Conservation (phyloP, 495 filamentous ascomycete genomes). For the Penicillium fimorum region DNA sequence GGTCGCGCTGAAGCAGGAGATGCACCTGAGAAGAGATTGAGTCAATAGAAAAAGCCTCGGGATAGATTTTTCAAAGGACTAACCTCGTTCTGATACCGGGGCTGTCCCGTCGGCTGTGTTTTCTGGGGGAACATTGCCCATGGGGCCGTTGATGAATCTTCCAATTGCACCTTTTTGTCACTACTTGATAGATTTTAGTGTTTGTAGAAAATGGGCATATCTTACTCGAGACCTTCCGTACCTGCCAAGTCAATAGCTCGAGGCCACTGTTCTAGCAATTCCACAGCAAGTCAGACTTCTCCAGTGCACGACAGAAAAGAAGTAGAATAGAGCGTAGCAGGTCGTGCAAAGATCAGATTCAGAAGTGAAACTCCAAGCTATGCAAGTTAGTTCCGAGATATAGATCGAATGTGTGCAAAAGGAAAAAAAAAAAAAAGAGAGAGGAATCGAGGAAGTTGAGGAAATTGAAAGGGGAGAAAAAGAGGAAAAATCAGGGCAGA, state of each 20-base stretch:
- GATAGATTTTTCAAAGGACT: conserved; percentile 12
- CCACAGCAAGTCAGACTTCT: not conserved
- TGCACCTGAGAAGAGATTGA: conserved; percentile 19
- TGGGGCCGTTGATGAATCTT: conserved; percentile 22
- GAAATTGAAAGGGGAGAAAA: conserved; percentile 2
- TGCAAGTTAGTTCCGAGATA: not conserved
- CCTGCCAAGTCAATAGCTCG: not conserved
- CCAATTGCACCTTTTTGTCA: not conserved
- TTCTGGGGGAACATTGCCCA: conserved; percentile 37
- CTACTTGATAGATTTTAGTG: not conserved
- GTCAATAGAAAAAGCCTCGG: conserved; percentile 7
- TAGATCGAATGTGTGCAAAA: no score
- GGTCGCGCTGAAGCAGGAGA: conserved; percentile 20
- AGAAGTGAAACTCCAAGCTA: not conserved
- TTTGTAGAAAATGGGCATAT: not conserved
- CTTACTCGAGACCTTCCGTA: not conserved
- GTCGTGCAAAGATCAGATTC: not conserved
- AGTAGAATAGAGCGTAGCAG: not conserved
- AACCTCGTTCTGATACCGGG: conserved; percentile 28
- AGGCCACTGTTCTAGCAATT: not conserved
- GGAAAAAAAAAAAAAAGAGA: no score
- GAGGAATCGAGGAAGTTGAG: no score
- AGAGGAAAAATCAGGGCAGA: not conserved
- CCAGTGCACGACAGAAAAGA: not conserved
- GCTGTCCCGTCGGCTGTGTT: conserved; percentile 19